phyloP scores from a whole-genome alignment of 2,329 filamentous ascomycete genomes.

The Aspergillus thermomutatus region DNA sequence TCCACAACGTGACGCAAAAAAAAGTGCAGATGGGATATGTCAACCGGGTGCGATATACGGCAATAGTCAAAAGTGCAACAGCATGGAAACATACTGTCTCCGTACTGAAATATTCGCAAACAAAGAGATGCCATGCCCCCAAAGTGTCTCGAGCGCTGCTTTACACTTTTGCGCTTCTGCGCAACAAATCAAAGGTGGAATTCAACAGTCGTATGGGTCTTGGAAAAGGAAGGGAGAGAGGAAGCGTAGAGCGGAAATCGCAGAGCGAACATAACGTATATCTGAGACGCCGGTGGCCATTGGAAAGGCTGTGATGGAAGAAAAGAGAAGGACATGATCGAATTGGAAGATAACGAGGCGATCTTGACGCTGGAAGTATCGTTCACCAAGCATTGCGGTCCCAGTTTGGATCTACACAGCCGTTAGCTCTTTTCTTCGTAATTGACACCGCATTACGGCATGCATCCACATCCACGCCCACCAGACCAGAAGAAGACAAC shows the following conservation, averaged over 20 bases:
- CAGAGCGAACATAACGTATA: neutral
- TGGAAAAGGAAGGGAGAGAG: neutral
- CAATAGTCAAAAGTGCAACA: neutral
- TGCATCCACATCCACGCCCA: neutral
- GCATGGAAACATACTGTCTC: neutral
- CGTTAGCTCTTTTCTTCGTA: neutral
- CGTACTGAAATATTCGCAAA: neutral
- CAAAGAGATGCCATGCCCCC: neutral
- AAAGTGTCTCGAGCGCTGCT: neutral
- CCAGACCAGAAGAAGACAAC: constrained; percentile 19
- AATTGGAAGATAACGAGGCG: neutral
- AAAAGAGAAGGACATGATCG: neutral
- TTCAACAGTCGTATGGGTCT: neutral
- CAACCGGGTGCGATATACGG: neutral
- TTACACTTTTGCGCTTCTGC: neutral
- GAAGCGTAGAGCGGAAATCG: neutral
- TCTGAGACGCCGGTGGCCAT: neutral
- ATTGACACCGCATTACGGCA: neutral
- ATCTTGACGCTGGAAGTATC: neutral
- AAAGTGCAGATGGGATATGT: neutral
- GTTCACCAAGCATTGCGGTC: constrained; percentile 79
- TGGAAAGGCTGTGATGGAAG: neutral
- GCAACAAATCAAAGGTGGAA: neutral
- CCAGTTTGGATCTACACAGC: constrained; percentile 58
- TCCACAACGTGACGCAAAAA: neutral